These are phyloP conservation scores for Daldinia childiae DNA, from an alignment of 495 filamentous ascomycete species.

Conservation along the genomic window DNA sequence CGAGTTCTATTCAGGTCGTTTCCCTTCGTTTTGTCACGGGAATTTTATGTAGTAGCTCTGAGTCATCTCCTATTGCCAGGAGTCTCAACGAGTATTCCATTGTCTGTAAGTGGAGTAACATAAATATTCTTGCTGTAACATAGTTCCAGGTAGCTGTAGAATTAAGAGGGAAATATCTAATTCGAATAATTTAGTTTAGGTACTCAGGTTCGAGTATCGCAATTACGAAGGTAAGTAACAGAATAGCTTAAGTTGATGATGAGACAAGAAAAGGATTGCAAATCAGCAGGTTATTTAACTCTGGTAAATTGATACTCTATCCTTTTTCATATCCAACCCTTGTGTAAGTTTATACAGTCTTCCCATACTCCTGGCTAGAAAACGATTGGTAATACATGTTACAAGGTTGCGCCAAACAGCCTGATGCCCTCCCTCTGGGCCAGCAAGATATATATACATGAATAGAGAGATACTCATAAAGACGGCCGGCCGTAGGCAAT, in stretches of 20 bases:
- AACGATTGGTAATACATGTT: neutral
- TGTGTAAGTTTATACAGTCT: neutral
- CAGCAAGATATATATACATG: constrained; percentile 5
- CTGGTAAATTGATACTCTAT: neutral
- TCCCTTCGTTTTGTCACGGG: neutral
- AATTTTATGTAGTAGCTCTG: too few relatives aligned
- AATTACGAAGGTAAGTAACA: too few relatives aligned
- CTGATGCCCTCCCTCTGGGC: neutral
- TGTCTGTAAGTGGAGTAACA: too few relatives aligned
- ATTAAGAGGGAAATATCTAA: too few relatives aligned
- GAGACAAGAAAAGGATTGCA: neutral
- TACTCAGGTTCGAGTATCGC: too few relatives aligned
- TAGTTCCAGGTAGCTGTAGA: too few relatives aligned
- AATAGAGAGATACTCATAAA: neutral
- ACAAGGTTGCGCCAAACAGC: neutral
- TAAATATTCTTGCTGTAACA: too few relatives aligned
- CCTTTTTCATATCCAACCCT: neutral
- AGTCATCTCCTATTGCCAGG: too few relatives aligned
- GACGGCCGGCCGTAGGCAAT: neutral
- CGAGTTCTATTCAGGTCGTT: too few relatives aligned
- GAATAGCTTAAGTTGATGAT: neutral
- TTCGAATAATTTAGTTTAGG: too few relatives aligned
- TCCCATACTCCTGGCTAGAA: neutral
- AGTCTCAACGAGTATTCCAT: too few relatives aligned
- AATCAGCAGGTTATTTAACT: neutral